These are phyloP conservation scores for Tetracladium marchalianum DNA, from an alignment of 495 filamentous ascomycete genomes.

Conservation along the genomic window DNA sequence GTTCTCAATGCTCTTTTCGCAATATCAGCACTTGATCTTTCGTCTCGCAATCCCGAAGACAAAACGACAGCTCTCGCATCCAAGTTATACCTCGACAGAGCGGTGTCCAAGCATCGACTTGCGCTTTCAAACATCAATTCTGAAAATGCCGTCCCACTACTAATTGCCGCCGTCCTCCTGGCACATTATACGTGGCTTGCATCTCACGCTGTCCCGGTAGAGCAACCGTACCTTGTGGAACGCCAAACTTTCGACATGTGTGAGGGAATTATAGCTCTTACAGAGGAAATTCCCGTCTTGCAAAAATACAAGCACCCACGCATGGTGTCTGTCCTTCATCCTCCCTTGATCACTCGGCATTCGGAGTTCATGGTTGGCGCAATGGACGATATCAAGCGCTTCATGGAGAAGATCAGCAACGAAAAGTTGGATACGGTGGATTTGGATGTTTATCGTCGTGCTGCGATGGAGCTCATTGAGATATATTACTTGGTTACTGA, in stretches of 20 bases:
- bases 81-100: conserved; percentile 6
- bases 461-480: neutral
- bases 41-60: conserved; percentile 3
- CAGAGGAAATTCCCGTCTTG: neutral
- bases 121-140: neutral
- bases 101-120: conserved; percentile 2
- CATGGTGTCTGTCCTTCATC: no score
- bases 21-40: conserved; percentile 10
- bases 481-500: conserved; percentile 2
- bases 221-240: neutral
- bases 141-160: conserved; percentile 1
- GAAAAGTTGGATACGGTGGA: neutral
- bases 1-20: conserved; percentile 7
- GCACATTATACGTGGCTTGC: conserved; percentile 7
- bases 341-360: no score
- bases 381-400: neutral
- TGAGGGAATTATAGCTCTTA: neutral
- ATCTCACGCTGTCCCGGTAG: neutral
- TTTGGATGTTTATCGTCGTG: neutral
- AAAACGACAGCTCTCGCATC: conserved; percentile 1
- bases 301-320: no score
- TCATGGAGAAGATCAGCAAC: no score
- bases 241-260: conserved; percentile 8
- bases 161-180: conserved; percentile 9
- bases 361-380: neutral